phyloP scores from a whole-genome alignment of 495 filamentous ascomycete genomes.

The Neurospora sp. region DNA sequence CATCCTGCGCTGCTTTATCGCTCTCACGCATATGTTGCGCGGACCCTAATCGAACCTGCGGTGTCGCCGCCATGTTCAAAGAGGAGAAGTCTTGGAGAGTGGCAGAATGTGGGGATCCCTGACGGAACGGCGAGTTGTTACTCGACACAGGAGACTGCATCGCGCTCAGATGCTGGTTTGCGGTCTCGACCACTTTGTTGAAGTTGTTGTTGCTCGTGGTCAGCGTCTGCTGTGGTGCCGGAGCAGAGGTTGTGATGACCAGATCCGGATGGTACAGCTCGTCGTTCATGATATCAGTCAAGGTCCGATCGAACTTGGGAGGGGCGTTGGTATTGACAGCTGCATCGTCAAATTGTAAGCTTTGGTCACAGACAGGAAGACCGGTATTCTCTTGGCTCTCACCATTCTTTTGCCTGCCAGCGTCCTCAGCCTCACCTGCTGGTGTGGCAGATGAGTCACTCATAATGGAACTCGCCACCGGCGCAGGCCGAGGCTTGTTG shows the following conservation, averaged over 20 bases:
- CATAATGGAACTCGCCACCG: conserved; percentile 39
- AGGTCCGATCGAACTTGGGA: conserved; percentile 75
- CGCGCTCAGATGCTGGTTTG: conserved; percentile 54
- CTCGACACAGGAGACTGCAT: conserved; percentile 40
- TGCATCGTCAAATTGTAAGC: conserved; percentile 33
- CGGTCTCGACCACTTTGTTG: conserved; percentile 27
- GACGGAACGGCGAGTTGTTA: conserved; percentile 74
- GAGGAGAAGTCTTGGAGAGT: conserved; percentile 33
- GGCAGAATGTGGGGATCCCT: conserved; percentile 57
- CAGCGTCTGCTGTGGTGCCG: conserved; percentile 34
- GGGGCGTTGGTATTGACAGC: conserved; percentile 37
- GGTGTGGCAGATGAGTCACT: conserved; percentile 48
- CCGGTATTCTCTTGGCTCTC: conserved; percentile 31
- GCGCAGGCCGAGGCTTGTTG: conserved; percentile 33
- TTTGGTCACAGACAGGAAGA: conserved; percentile 39
- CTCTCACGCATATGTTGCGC: conserved; percentile 50
- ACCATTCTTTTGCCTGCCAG: conserved; percentile 38
- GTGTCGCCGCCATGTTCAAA: conserved; percentile 14
- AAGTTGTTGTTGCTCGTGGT: conserved; percentile 57
- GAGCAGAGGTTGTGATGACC: conserved; percentile 41
- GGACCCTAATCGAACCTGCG: conserved; percentile 40
- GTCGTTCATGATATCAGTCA: conserved; percentile 76
- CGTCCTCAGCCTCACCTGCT: conserved; percentile 36
- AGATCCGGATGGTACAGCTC: conserved; percentile 70
- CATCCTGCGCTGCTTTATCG: conserved; percentile 49